Conservation (phyloP, 306 rosid genomes). For the Ammopiptanthus mongolicus region DNA sequence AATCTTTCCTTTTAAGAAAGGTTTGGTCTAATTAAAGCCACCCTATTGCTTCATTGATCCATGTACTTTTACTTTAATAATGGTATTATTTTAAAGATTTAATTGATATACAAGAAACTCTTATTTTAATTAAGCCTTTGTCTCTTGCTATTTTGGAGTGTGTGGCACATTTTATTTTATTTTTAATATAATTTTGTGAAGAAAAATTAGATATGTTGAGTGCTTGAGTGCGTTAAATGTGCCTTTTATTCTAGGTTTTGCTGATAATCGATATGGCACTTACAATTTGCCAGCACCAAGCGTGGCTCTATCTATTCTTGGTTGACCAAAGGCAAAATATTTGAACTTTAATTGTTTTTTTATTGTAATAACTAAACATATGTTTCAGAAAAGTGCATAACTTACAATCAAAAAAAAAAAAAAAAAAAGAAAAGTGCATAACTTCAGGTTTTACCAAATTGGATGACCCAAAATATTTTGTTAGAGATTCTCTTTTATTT, state of each 20-base stretch:
- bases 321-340: slow-evolving; percentile 14
- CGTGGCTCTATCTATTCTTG: not conserved
- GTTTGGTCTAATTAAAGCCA: not conserved
- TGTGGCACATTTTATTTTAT: not conserved
- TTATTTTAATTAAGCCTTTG: not conserved
- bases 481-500: not conserved
- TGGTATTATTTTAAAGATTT: too few species aligned
- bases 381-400: not conserved
- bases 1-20: not conserved
- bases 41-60: not conserved
- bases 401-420: too few species aligned
- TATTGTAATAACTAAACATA: not conserved
- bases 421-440: not conserved
- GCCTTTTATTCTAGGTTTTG: not conserved
- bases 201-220: not conserved
- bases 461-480: not conserved
- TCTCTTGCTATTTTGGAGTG: not conserved
- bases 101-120: too few species aligned
- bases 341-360: not conserved
- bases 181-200: not conserved
- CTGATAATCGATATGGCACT: not conserved
- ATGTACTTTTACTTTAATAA: not conserved
- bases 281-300: not conserved
- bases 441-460: not conserved
- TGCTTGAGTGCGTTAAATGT: not conserved